phyloP scores from a whole-genome alignment of 805 yeast genomes.

The Candida vaughaniae region DNA sequence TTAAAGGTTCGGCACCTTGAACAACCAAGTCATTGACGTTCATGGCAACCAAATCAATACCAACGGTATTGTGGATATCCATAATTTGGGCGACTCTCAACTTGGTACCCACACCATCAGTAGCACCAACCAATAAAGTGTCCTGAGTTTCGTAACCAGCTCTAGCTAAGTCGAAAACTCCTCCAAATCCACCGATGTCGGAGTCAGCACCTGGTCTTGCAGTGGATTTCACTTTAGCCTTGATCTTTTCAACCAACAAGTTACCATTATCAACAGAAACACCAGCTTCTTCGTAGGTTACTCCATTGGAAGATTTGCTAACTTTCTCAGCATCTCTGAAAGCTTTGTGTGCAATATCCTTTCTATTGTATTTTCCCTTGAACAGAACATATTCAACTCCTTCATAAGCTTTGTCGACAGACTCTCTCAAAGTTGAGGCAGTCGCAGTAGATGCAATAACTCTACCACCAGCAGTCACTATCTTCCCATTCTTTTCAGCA shows the following conservation, averaged over 20 bases:
- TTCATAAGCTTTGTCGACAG: constrained; percentile 81
- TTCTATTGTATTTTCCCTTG: constrained; percentile 76
- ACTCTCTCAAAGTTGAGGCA: constrained; percentile 69
- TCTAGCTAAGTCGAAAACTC: constrained; percentile 83
- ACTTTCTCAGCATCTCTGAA: constrained; percentile 53
- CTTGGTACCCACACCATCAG: constrained; percentile 99
- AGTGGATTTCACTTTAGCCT: constrained; percentile 86
- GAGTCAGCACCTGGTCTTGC: constrained; percentile 96
- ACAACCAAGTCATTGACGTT: constrained; percentile 96
- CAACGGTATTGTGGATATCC: constrained; percentile 93
- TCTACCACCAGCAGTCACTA: constrained; percentile 92
- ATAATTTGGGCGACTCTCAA: constrained; percentile 89
- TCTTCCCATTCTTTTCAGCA: constrained; percentile 47
- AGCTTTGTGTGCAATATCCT: constrained; percentile 95
- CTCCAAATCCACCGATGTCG: constrained; percentile 98
- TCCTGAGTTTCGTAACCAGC: constrained; percentile 84
- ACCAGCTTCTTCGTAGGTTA: constrained; percentile 95
- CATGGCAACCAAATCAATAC: constrained; percentile 98
- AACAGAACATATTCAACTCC: constrained; percentile 81
- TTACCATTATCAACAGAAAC: constrained; percentile 98
- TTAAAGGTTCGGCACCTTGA: constrained; percentile 97
- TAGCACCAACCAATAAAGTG: constrained; percentile 90
- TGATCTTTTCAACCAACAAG: constrained; percentile 82
- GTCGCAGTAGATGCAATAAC: constrained; percentile 93
- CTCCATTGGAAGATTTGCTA: constrained; percentile 27